Base-by-base conservation (phyloP, 306 rosid genomes). In the Vigna angularis region DNA sequence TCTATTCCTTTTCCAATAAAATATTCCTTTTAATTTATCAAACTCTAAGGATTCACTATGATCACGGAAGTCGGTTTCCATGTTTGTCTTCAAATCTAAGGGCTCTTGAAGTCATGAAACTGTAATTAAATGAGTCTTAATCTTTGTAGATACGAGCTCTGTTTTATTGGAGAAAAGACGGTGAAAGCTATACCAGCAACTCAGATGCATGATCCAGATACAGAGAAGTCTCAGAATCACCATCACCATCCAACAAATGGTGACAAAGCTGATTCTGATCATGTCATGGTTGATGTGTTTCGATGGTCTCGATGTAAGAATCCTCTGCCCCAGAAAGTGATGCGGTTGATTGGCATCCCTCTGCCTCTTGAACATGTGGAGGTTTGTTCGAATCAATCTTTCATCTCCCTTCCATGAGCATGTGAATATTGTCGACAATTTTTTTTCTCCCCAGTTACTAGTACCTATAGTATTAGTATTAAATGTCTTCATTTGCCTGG, bases 261-360 rank as follows among this genome's bases (percentile, higher is more conserved):
- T 66, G 95, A 90, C 50, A 88, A 86, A 83, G 81, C 75, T 64
- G 97, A 91, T 49, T 67, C 76, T 67, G 97, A 94, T 24, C 88
- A 82, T 72, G 66, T 71, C 36, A 73, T 85, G 83, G 78, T 90
- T 72, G 98, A 94, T 67, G 88, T 75, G 80, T 94, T 94, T 71
- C 93, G 98, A 32, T 94, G 98, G 98, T 85, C 97, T 79, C 91
- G 95, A 13, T 94, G 98, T 77, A 92, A 89, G 89, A 92, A 70
- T 83, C 93, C 97, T 50, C 90, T 94, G 32, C 95, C 97, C 12
- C 98, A 94, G 90, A 86, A 87, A 84, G 75, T 86, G 52, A 92
- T 89, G 97, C 90, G 89, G 64, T 71, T 91, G 1, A 68, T 94
- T 42, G 98, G 97, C 71, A 87, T 94, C 82, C 98, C 97, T 13